Evolutionary conservation across 805 yeast genomes (phyloP).

Genomic region (Kluyveromyces lactis): DNA sequence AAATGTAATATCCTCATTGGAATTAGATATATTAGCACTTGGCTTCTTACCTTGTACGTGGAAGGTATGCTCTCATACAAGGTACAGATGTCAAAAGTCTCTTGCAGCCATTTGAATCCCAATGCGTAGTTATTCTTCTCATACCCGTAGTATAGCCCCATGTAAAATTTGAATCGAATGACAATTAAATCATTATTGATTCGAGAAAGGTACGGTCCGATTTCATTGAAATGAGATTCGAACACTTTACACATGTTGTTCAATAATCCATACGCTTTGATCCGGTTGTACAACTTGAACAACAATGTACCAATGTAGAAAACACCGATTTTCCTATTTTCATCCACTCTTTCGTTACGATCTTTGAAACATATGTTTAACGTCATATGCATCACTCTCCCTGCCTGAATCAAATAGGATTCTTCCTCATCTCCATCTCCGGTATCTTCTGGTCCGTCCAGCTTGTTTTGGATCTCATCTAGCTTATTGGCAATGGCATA

Average conservation of each 20-base stretch:
- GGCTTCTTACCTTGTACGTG: neutral
- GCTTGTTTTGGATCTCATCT: slow-evolving; percentile 2
- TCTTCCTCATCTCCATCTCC: slow-evolving; percentile 23
- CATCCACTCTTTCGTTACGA: slow-evolving; percentile 42
- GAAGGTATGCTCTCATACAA: neutral
- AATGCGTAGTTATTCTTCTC: slow-evolving; percentile 45
- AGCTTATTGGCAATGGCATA: slow-evolving; percentile 7
- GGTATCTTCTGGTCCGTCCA: slow-evolving; percentile 1
- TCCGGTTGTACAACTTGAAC: slow-evolving; percentile 57
- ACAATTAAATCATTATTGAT: neutral
- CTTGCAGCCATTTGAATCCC: slow-evolving; percentile 43
- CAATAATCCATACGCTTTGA: slow-evolving; percentile 64
- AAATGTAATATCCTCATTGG: slow-evolving; percentile 33
- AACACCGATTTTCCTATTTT: slow-evolving; percentile 53
- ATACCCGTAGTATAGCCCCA: slow-evolving; percentile 58
- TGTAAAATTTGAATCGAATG: slow-evolving; percentile 55
- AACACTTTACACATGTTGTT: slow-evolving; percentile 66
- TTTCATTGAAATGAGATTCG: slow-evolving; percentile 33
- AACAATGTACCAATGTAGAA: slow-evolving; percentile 65
- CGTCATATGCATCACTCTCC: slow-evolving; percentile 59
- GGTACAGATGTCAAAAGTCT: slow-evolving; percentile 33
- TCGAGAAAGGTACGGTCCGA: neutral
- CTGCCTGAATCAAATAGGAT: slow-evolving; percentile 42
- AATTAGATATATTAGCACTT: slow-evolving; percentile 1
- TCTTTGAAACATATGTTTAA: slow-evolving; percentile 76